Base-by-base conservation (phyloP, 805 yeast genomes). In the Cyberlindnera misumaiensis region DNA sequence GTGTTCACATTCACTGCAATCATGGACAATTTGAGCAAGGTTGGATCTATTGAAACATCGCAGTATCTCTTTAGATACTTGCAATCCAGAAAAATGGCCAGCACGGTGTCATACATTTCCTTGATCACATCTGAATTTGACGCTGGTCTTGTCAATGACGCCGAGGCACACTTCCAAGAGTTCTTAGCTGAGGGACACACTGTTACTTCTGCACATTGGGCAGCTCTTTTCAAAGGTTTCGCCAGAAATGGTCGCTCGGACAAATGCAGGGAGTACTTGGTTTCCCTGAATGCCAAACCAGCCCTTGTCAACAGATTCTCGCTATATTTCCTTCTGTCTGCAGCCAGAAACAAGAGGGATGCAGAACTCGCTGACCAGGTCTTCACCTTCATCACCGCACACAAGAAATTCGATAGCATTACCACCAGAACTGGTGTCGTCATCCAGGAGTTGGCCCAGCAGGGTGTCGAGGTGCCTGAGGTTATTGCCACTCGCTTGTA, bases 11-110 rank as follows among this genome's bases (percentile, higher is more conserved):
- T 68, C 40, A 65, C 80, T 7, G 60, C 77, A 10, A 60, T 83
- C 27, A 62, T 81, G 41, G 72, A 69, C 38, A 77, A 77, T 11
- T 64, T 81, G 42, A 62, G 70, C 41, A 66, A 66, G 47, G 65
- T 68, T 36, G 65, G 69, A n/a, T 41, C 62, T 28, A 68, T 76
- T 39, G 50, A 70, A 10, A 68, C 75, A n/a, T 84, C 83, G 1
- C 62, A 80, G 32, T 47, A 51, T 2, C 47, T 81, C 20, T 74
- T 70, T 50, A 62, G 68, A 12, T 53, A 58, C 36, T 62, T 75
- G 60, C 57, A 61, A 48, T 42, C 32, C 4, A 47, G 48, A 38
- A 62, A 58, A 34, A 47, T 60, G 51, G 55, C 59, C 27, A 59
- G 70, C 4, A 47, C 60, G 8, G 63, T 59, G 22, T 53, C 73